A percentile compares a stretch with the other conserved stretches of the same genome.
These are phyloP conservation scores for Datura wrightii DNA, from an alignment of 257 asterid genomes.

Conservation along the genomic window DNA sequence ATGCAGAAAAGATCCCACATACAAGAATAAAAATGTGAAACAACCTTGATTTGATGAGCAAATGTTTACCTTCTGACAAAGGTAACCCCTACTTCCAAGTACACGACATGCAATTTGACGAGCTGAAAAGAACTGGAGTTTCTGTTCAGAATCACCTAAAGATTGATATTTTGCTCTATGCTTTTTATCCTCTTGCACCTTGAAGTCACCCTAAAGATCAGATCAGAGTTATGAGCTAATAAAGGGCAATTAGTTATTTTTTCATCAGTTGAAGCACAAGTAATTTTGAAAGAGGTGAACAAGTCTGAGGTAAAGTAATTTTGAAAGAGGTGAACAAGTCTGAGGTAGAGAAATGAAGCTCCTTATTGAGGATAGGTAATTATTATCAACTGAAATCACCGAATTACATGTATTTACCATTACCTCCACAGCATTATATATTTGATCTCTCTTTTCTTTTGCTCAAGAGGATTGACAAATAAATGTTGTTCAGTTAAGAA, in stretches of 20 bases:
- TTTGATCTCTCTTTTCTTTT: neutral
- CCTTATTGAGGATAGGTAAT: neutral
- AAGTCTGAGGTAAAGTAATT: neutral
- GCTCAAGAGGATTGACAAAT: neutral
- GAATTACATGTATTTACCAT: neutral
- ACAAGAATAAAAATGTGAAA: slow-evolving; percentile 33
- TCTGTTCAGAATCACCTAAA: slow-evolving; percentile 68
- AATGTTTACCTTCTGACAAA: slow-evolving; percentile 82
- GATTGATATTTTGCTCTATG: slow-evolving; percentile 81
- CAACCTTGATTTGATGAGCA: slow-evolving; percentile 22
- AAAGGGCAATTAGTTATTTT: neutral
- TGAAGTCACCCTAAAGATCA: slow-evolving; percentile 77
- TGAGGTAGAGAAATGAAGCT: neutral
- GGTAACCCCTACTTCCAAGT: slow-evolving; percentile 95
- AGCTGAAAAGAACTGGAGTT: slow-evolving; percentile 89
- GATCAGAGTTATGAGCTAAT: neutral
- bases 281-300: too few relatives aligned
- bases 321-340: neutral
- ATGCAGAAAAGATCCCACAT: slow-evolving; percentile 28
- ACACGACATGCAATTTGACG: slow-evolving; percentile 95
- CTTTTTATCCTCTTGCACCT: slow-evolving; percentile 89
- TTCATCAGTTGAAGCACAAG: neutral
- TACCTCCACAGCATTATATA: neutral
- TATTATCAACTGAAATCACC: neutral
- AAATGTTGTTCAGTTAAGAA: neutral